Evolutionary conservation across 805 yeast species (phyloP), one percentile per base, ranked within the genome.

Genomic region (Metschnikowia cubensis): DNA sequence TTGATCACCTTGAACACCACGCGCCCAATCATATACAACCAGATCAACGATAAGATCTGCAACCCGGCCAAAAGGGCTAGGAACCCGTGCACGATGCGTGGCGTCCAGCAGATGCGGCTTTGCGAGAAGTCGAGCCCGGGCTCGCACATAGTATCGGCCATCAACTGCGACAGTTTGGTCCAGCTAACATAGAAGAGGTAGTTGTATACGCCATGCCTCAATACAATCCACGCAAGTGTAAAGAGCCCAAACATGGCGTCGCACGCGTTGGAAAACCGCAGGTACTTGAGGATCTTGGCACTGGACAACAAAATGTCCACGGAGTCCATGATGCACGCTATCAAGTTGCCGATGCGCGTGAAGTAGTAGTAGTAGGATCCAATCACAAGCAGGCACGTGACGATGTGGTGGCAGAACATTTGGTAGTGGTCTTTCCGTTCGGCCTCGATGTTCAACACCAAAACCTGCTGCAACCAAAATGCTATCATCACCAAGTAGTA

Each of bases 391-490:
- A 73, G 58, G 58, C 83, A 76, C 0, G 97, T 90, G 50, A 91
- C 83, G 50, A 91, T 82, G 67, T 90, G 97, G 65, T 90, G 97
- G 42, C 84, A 70, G 61, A 89, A 81, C 97, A 90, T 90, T 68
- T 90, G 96, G 58, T 69, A 66, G 64, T 87, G 83, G 64, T 90
- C 97, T 63, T 89, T 89, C 54, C 97, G 80, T 54, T 76, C 80
- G 52, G 80, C 83, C 67, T 90, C 97, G 46, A 89, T 68, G 67
- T 89, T 82, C 52, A 91, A 73, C 31, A 86, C 87, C 57, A 87
- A 75, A 21, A 88, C 74, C 66, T 89, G 96, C 59, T 87, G 89
- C 53, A 88, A 61, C 95, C 96, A 91, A 57, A 80, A 80, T 13
- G 86, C 84, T n/a, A 85, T 74, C 58, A 86, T 85, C 36, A 82